Base-by-base conservation (phyloP, 306 rosid genomes). In the Glycine latifolia region DNA sequence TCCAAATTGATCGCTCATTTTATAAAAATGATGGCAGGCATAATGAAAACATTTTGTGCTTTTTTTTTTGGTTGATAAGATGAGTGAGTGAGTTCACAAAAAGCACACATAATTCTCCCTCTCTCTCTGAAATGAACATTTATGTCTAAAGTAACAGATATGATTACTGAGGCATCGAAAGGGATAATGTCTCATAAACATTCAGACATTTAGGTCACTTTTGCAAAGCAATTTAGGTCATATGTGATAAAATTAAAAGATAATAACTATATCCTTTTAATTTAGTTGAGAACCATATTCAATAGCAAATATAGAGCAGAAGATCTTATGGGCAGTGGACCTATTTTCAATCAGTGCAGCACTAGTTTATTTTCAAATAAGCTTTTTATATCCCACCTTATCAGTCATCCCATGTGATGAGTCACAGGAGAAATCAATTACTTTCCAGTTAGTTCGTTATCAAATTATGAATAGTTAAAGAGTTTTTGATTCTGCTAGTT, bases 1-100 rank as follows among this genome's bases (percentile, higher is more conserved):
- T 31, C 72, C 63, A 14, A 71, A 46, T 62, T 60, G 50, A 66
- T 67, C 81, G 72, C 70, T 77, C 65, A 82, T 60, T 59, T 67
- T 44, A 56, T 50, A 67, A 65, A 37, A 37, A 67, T 58, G 83
- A 80, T 39, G 67, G 67, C 48, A 10, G 44, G 53, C 65, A 49
- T 55, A 39, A 55, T 44, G 8, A 67, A 66, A 67, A 44, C 53
- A 15, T 15, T 3, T 35, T 35, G 70, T 35, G 4, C 7, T 8
- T 20, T 14, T 46, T 31, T 46, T 35, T 43, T 3, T 26, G 1
- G 4, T 15, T 48, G 43, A 43, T 41, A 8, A 43, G n/a, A 74
- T 46, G 10, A 47, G 49, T n/a, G 75, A 70, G 44, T 14, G 14
- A 49, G 46, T 61, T 68, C 71, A 54, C 65, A 63, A 43, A 15